Conservation (phyloP, 2,329 filamentous ascomycete species). For the Elsinoe perseae region DNA sequence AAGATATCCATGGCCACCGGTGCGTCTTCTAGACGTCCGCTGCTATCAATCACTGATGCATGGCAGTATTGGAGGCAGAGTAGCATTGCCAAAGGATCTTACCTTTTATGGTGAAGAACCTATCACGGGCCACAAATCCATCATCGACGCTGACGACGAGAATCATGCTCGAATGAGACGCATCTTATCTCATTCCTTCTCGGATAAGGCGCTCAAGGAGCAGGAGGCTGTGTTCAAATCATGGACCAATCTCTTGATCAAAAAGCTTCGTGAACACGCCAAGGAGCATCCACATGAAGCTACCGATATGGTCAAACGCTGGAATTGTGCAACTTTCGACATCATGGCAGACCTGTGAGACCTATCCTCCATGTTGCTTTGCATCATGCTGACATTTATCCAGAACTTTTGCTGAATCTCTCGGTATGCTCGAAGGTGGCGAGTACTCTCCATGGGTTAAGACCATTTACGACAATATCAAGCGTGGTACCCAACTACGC, state of each 20-base stretch:
- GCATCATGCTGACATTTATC: constrained; percentile 15
- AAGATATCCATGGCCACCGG: constrained; percentile 36
- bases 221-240: constrained; percentile 35
- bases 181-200: constrained; percentile 36
- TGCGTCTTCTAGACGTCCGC: too few species aligned
- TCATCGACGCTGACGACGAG: constrained; percentile 29
- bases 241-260: constrained; percentile 37
- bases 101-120: constrained; percentile 18
- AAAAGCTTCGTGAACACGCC: constrained; percentile 31
- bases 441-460: constrained; percentile 19
- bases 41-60: neutral
- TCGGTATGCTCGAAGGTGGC: constrained; percentile 26
- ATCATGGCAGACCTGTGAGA: constrained; percentile 20
- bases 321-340: constrained; percentile 28
- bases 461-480: constrained; percentile 18
- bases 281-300: constrained; percentile 21
- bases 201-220: constrained; percentile 33
- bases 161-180: constrained; percentile 34
- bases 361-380: neutral
- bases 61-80: constrained; percentile 9
- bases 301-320: constrained; percentile 25
- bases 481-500: neutral
- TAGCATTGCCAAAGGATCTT: constrained; percentile 25
- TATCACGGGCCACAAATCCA: constrained; percentile 10
- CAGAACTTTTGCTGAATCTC: constrained; percentile 28